Conservation (phyloP, 176 grass and related monocot species). For the Aegilops speltoides region DNA sequence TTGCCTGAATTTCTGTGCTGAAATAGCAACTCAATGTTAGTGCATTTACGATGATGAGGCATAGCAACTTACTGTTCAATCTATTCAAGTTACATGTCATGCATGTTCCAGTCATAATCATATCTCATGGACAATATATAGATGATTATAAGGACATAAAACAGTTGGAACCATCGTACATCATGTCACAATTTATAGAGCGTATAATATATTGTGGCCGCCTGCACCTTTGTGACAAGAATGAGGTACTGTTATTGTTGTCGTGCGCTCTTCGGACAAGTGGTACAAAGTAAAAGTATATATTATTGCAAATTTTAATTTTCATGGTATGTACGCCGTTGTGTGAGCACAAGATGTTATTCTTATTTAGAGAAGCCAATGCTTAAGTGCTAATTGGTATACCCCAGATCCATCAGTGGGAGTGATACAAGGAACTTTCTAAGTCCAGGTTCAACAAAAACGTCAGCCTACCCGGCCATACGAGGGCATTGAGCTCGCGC, state of each 20-base stretch:
- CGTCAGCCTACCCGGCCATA: not conserved
- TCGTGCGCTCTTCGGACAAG: not conserved
- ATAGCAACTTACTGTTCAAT: too few species aligned
- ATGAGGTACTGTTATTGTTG: not conserved
- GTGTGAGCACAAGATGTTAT: too few species aligned
- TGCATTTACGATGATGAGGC: too few species aligned
- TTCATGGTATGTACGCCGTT: not conserved
- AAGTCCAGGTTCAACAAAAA: not conserved
- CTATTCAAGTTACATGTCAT: too few species aligned
- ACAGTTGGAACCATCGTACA: not conserved
- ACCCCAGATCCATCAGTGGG: too few species aligned
- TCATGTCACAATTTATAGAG: not conserved
- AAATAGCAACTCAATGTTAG: too few species aligned
- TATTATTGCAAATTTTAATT: not conserved
- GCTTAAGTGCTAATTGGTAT: not conserved
- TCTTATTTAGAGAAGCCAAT: not conserved
- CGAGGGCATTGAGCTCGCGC: too few species aligned
- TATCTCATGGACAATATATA: not conserved
- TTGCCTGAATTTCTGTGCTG: too few species aligned
- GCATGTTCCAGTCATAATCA: too few species aligned
- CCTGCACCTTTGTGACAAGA: too few species aligned
- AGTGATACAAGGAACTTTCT: not conserved
- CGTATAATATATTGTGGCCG: too few species aligned
- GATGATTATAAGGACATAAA: not conserved
- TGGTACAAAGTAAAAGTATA: not conserved